Percentiles rank a stretch among this genome's conserved stretches.
These are phyloP conservation scores for Gnomoniopsis smithogilvyi DNA, from an alignment of 2,329 filamentous ascomycete species.

Conservation along the genomic window DNA sequence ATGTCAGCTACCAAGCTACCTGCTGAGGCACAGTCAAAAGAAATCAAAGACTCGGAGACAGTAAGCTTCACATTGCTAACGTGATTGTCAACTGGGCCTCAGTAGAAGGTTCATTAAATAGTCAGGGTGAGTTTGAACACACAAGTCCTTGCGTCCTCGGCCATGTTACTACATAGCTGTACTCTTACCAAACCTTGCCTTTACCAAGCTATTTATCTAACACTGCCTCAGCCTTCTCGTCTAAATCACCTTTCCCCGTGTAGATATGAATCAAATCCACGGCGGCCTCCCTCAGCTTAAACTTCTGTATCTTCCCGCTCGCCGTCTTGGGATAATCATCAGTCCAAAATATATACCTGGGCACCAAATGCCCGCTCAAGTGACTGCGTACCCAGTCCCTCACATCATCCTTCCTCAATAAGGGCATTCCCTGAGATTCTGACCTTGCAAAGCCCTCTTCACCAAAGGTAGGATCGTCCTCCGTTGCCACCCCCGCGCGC, in stretches of 20 bases:
- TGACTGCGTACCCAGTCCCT: conserved; percentile 68
- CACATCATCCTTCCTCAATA: conserved; percentile 56
- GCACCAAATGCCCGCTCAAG: conserved; percentile 74
- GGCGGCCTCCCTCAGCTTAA: conserved; percentile 70
- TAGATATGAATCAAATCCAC: conserved; percentile 29
- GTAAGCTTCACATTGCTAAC: too few relatives aligned
- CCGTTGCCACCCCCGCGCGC: conserved; percentile 33
- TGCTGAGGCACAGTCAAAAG: too few relatives aligned
- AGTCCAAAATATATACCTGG: conserved; percentile 86
- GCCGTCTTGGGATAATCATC: conserved; percentile 89
- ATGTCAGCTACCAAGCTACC: too few relatives aligned
- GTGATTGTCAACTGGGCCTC: too few relatives aligned
- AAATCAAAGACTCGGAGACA: too few relatives aligned
- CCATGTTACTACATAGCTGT: neutral
- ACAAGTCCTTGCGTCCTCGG: neutral
- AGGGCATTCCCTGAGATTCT: conserved; percentile 4
- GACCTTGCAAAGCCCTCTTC: conserved; percentile 21
- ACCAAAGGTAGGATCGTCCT: conserved; percentile 22
- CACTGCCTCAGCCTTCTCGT: conserved; percentile 9
- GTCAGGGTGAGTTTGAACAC: too few relatives aligned
- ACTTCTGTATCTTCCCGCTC: conserved; percentile 97
- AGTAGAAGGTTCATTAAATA: too few relatives aligned
- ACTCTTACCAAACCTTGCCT: neutral
- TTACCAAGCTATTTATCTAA: conserved; percentile 3
- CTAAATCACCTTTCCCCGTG: neutral